Percentiles rank a stretch among this genome's conserved stretches.
These are phyloP conservation scores for Hypomyces rosellus DNA, from an alignment of 2,329 filamentous ascomycete genomes.

Conservation along the genomic window DNA sequence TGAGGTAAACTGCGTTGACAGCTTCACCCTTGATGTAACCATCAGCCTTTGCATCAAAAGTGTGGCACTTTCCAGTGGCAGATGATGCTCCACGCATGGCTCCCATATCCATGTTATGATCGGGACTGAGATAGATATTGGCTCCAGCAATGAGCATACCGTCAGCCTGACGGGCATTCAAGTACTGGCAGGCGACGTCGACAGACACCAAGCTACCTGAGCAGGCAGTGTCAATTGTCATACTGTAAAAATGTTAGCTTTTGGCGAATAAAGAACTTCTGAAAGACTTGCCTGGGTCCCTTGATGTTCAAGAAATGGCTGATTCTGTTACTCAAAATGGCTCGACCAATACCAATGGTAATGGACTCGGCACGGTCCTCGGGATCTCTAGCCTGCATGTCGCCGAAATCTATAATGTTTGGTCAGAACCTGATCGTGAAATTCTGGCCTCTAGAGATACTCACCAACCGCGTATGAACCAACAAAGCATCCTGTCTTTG, in stretches of 20 bases:
- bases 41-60: conserved; percentile 31
- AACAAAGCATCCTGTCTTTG: background rate
- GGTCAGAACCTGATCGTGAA: conserved; percentile 16
- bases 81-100: conserved; percentile 20
- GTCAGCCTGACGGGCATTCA: conserved; percentile 11
- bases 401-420: background rate
- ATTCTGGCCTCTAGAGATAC: background rate
- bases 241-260: conserved; percentile 19
- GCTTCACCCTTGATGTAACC: conserved; percentile 44
- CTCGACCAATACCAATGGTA: conserved; percentile 26
- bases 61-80: conserved; percentile 21
- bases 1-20: conserved; percentile 34
- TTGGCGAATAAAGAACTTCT: background rate
- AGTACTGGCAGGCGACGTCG: conserved; percentile 31
- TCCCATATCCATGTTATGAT: no score
- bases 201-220: conserved; percentile 40
- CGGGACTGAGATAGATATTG: background rate
- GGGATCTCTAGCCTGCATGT: background rate
- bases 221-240: conserved; percentile 49
- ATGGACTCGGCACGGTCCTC: no score
- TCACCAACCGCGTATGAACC: background rate
- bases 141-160: background rate
- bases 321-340: conserved; percentile 40
- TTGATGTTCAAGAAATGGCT: conserved; percentile 42
- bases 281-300: conserved; percentile 26